Conservation (phyloP, 1,139 yeast species). For the Nakaseomyces kungkrabaensis region DNA sequence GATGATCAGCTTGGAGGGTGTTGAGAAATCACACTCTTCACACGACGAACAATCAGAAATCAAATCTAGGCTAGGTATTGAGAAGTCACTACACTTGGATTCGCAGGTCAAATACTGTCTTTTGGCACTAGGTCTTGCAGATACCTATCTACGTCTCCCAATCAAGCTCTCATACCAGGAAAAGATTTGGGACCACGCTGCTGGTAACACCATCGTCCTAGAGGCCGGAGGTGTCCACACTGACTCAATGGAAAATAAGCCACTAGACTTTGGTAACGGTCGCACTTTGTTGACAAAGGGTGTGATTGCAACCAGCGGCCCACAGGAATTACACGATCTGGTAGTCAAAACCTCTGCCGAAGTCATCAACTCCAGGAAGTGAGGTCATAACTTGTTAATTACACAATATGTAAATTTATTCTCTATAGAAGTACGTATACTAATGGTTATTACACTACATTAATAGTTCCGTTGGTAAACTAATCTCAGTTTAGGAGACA, state of each 20-base stretch:
- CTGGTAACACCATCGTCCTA: conserved; percentile 74
- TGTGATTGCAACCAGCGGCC: conserved; percentile 74
- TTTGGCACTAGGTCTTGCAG: conserved; percentile 85
- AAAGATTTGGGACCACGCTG: conserved; percentile 98
- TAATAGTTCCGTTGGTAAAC: too few relatives aligned
- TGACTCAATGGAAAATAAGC: conserved; percentile 61
- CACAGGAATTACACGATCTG: conserved; percentile 41
- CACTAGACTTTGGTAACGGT: conserved; percentile 78
- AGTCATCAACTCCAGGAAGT: conserved; percentile 18
- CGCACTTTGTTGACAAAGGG: conserved; percentile 77
- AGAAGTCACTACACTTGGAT: conserved; percentile 59
- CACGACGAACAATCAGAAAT: conserved; percentile 79
- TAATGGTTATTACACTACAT: neutral
- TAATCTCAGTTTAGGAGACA: neutral
- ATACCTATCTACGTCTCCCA: conserved; percentile 82
- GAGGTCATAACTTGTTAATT: neutral
- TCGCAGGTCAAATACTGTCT: conserved; percentile 95
- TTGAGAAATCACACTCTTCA: conserved; percentile 93
- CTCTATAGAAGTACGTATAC: neutral
- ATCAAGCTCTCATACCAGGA: conserved; percentile 67
- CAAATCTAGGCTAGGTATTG: conserved; percentile 51
- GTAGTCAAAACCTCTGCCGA: conserved; percentile 53
- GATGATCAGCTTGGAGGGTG: conserved; percentile 77
- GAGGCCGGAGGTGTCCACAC: conserved; percentile 92
- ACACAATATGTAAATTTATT: too few relatives aligned